Base-by-base conservation (phyloP, 768 basidiomycete species). In the Coprinopsis marcescibilis region DNA sequence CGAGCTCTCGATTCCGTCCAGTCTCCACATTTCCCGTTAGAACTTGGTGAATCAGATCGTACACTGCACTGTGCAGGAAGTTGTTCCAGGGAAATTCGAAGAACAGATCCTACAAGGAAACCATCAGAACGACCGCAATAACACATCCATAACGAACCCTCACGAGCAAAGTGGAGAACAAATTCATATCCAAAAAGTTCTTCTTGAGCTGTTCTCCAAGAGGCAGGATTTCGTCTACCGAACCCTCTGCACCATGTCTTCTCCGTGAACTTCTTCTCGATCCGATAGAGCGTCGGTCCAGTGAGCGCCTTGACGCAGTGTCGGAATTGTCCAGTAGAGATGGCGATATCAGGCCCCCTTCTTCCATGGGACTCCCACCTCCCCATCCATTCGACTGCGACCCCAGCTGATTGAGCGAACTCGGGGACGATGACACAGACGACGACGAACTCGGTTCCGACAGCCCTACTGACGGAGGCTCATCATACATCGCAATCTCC, bases 11-110 rank as follows among this genome's bases (percentile, higher is more conserved):
- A 57, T 96, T 96, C 43, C 80, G 73, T 3, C 89, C 84, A n/a
- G 72, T 71, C 36, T 92, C 88, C 17, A 93, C 76, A 20, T 83
- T 79, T 12, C 92, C 94, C 1, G 89, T 94, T 46, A 99, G 74
- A 36, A 98, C 84, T 63, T 98, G 96, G 60, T 98, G 96, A 1
- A 98, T 73, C 48, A 96, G 71, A 61, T 99, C 96, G 60, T 98
- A 98, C 14, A 96, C 91, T 24, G 93, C 85, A 57, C 89, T 92
- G 61, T 99, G 96, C 24, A 98, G 67, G 63, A 98, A 98, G 61
- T 98, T 97, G 66, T 99, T 97, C 85, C 89, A 91, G 0, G 94
- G 93, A 57, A 85, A 96, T 50, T 87, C 84, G 61, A 97, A 97
- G 72, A 97, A 97, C 29, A 97, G 73, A 56, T 94, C 89, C 92